Evolutionary conservation across 129 eudicot genomes (phyloP).

Genomic region (Lactuca saligna): DNA sequence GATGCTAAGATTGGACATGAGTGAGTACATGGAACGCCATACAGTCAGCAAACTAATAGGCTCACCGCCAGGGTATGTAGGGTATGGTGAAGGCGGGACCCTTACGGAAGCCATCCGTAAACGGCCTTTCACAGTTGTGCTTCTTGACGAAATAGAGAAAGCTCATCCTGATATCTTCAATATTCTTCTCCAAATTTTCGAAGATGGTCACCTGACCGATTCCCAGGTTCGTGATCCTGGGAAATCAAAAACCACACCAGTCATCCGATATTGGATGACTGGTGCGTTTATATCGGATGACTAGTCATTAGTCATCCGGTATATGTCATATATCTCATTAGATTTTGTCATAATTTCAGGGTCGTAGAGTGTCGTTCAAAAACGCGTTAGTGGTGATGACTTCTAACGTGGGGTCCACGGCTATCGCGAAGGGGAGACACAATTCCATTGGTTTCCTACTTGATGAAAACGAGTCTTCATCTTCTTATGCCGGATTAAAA

Average conservation of each 20-base stretch:
- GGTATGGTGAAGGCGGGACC: slow-evolving; percentile 90
- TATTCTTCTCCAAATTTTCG: slow-evolving; percentile 84
- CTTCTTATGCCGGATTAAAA: slow-evolving; percentile 79
- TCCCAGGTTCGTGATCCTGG: slow-evolving; percentile 65
- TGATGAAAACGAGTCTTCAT: slow-evolving; percentile 46
- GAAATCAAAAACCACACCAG: neutral
- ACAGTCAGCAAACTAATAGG: slow-evolving; percentile 90
- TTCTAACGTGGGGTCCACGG: slow-evolving; percentile 78
- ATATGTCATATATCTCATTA: neutral
- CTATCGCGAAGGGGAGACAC: slow-evolving; percentile 76
- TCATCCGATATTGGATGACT: neutral
- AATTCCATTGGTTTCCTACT: slow-evolving; percentile 53
- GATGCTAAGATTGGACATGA: slow-evolving; percentile 91
- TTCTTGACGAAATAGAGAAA: slow-evolving; percentile 93
- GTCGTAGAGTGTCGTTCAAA: slow-evolving; percentile 86
- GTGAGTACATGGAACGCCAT: slow-evolving; percentile 96
- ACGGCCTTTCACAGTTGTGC: slow-evolving; percentile 75
- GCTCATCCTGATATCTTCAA: slow-evolving; percentile 93
- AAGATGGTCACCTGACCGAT: slow-evolving; percentile 95
- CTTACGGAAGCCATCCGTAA: slow-evolving; percentile 90
- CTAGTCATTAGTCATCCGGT: neutral
- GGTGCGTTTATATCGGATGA: neutral
- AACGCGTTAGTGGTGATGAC: slow-evolving; percentile 88
- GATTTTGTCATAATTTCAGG: slow-evolving; percentile 33
- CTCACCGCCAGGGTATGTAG: slow-evolving; percentile 92